Evolutionary conservation across 75 land plant genomes (phyloP), one percentile per base, ranked within the genome.

Genomic region (Sequoia sempervirens): DNA sequence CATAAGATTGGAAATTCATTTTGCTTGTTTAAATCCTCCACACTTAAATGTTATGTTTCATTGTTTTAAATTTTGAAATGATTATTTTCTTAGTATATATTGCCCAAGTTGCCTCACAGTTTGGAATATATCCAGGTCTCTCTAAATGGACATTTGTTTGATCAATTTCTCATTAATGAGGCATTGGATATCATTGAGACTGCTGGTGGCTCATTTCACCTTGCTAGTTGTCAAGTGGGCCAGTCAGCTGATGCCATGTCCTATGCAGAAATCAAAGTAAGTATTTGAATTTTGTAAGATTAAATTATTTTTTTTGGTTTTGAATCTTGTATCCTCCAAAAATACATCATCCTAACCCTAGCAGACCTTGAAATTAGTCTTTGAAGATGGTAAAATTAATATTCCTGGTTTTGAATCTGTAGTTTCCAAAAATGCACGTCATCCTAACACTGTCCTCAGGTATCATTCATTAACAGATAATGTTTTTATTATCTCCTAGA

Each of bases 171-270:
- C 11, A 97, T 97, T 79, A 97, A 97, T 86, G 96, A 97, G 75
- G 99, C 98, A 41, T 84, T 97, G n/a, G 98, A 97, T 90, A 91
- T 97, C 36, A 97, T 97, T 83, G 98, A 96, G 88, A 87, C 91
- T 38, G 99, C 95, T 17, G 96, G 98, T 82, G 99, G 99, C 28
- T 91, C 92, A 5, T 97, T 96, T 83, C 96, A 86, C 41, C 85
- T 94, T 84, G 94, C 92, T 37, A 93, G 90, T 66, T 97, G 96
- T 81, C 90, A 94, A 87, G 90, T 97, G 38, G 99, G 99, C 76
- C 98, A 97, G 87, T 94, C 92, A 79, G 53, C 90, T 84, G 82
- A 88, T 79, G 91, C 89, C 45, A 89, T 86, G 84, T 96, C 99
- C 41, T 93, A 90, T 80, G 97, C 99, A 45, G 99, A 97, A 80